These are phyloP conservation scores for Cunninghamia lanceolata DNA, from an alignment of 75 land plant genomes.

Conservation along the genomic window DNA sequence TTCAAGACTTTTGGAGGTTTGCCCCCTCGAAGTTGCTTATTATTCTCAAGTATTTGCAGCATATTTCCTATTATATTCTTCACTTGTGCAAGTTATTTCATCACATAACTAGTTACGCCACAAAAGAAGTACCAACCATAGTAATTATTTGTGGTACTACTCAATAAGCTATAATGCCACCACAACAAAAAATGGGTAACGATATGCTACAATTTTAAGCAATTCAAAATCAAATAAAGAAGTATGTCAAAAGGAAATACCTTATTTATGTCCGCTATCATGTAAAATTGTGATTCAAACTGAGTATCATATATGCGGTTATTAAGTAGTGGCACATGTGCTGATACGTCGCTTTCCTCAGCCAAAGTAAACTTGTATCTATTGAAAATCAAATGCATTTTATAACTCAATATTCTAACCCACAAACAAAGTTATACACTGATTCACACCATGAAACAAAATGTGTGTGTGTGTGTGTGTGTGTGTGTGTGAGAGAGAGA, in stretches of 20 bases:
- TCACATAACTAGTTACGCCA: background rate
- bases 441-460: background rate
- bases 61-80: too few relatives aligned
- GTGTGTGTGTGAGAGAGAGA: too few relatives aligned
- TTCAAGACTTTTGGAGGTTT: too few relatives aligned
- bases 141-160: too few relatives aligned
- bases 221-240: background rate
- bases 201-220: background rate
- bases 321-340: conserved; percentile 83
- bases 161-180: background rate
- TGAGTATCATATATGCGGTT: conserved; percentile 89
- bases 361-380: conserved; percentile 92
- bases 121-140: background rate
- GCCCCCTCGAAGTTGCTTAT: too few relatives aligned
- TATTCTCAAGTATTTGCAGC: too few relatives aligned
- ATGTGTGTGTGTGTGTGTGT: too few relatives aligned
- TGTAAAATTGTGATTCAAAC: conserved; percentile 97
- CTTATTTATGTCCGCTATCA: conserved; percentile 76
- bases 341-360: conserved; percentile 76
- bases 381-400: conserved; percentile 23
- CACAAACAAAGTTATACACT: background rate
- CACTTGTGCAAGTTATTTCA: too few relatives aligned
- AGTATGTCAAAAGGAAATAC: background rate
- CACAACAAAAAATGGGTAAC: background rate
- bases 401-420: background rate